Percentiles rank a stretch among this genome's conserved stretches.
These are phyloP conservation scores for Malassezia cuniculi DNA, from an alignment of 1,284 basidiomycete genomes.

Conservation along the genomic window DNA sequence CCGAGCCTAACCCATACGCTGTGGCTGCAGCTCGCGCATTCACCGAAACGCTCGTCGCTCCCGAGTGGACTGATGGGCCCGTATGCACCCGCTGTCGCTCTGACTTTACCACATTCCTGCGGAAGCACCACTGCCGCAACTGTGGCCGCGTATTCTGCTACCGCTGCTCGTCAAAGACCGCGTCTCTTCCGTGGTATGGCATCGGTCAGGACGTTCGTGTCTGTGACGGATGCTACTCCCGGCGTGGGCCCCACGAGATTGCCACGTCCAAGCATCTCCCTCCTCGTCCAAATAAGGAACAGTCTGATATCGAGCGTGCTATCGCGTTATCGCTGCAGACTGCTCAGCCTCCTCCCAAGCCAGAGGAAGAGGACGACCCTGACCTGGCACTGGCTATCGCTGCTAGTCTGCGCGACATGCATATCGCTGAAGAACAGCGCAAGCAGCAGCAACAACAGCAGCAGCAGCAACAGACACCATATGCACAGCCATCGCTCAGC, in stretches of 20 bases:
- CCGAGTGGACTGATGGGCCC: conserved; percentile 91
- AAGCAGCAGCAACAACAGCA: too few species aligned
- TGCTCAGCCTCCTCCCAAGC: conserved; percentile 48
- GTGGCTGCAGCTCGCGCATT: conserved; percentile 44
- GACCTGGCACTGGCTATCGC: conserved; percentile 89
- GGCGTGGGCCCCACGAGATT: too few species aligned
- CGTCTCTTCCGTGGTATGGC: conserved; percentile 82
- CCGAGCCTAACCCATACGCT: conserved; percentile 59
- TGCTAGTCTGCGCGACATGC: conserved; percentile 69
- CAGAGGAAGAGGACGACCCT: conserved; percentile 76
- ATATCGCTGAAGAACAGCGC: too few species aligned
- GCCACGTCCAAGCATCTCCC: conserved; percentile 45
- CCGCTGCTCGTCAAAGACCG: conserved; percentile 71
- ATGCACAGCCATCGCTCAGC: too few species aligned
- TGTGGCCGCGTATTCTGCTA: conserved; percentile 96
- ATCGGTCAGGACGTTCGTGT: conserved; percentile 86
- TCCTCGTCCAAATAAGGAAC: conserved; percentile 52
- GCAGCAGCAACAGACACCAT: too few species aligned
- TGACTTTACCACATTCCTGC: conserved; percentile 83
- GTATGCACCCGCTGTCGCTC: conserved; percentile 86
- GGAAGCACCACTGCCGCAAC: conserved; percentile 96
- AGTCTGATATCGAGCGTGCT: conserved; percentile 81
- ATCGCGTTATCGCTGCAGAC: conserved; percentile 69
- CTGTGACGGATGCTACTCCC: conserved; percentile 64
- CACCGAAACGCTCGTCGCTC: conserved; percentile 49